Percentiles rank a stretch among this genome's conserved stretches.
phyloP scores from a whole-genome alignment of 495 filamentous ascomycete genomes.

The Aspergillus baeticus region DNA sequence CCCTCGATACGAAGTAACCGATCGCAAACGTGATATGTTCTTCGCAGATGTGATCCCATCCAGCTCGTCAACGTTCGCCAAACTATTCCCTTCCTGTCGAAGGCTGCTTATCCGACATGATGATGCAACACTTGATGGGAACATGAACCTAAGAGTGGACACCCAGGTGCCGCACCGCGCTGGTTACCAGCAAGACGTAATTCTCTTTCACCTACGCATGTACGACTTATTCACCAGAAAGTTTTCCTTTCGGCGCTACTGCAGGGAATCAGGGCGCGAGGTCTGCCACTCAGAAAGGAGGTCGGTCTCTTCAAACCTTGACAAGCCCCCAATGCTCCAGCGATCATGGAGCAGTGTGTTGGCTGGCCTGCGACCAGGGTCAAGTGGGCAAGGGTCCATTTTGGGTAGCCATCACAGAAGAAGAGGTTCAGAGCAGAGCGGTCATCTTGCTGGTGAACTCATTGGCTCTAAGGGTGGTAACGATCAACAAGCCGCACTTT shows the following conservation, averaged over 20 bases:
- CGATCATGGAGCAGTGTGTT: constrained; percentile 76
- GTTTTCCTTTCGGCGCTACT: constrained; percentile 90
- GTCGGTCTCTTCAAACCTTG: constrained; percentile 51
- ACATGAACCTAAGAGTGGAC: constrained; percentile 95
- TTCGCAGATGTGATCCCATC: constrained; percentile 67
- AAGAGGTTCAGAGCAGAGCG: constrained; percentile 62
- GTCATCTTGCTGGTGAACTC: constrained; percentile 33
- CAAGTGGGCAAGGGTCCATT: constrained; percentile 30
- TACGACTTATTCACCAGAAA: constrained; percentile 83
- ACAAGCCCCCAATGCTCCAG: constrained; percentile 55
- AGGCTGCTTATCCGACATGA: constrained; percentile 85
- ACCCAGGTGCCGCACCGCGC: constrained; percentile 61
- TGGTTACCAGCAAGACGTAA: constrained; percentile 62
- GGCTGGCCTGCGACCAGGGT: constrained; percentile 62
- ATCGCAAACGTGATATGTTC: constrained; percentile 58
- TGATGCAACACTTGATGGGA: constrained; percentile 86
- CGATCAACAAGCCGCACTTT: constrained; percentile 41
- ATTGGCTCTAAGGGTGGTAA: constrained; percentile 19
- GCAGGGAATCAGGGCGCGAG: constrained; percentile 88
- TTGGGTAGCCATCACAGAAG: constrained; percentile 24
- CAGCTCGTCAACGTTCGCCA: constrained; percentile 79
- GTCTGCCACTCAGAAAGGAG: constrained; percentile 84
- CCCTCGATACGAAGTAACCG: constrained; percentile 57
- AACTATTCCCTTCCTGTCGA: constrained; percentile 81
- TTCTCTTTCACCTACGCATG: constrained; percentile 94